A percentile compares a stretch with the other conserved stretches of the same genome.
Conservation (phyloP, 768 basidiomycete genomes). For the Suillus fuscotomentosus region DNA sequence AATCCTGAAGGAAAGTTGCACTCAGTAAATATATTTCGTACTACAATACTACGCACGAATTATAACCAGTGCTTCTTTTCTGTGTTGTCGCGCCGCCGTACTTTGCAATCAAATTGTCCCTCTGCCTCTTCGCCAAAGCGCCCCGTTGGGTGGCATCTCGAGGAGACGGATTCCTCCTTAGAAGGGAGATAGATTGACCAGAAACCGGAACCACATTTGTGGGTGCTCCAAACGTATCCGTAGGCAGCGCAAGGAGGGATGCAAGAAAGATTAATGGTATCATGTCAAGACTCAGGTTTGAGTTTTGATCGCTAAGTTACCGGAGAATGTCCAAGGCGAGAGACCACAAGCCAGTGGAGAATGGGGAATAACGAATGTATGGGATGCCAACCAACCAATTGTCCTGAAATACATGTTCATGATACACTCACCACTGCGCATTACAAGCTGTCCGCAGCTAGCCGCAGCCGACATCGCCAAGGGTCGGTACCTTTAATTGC, state of each 20-base stretch:
- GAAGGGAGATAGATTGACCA: slow-evolving; percentile 22
- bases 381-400: background rate
- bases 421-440: background rate
- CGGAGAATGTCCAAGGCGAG: background rate
- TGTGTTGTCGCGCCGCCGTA: slow-evolving; percentile 36
- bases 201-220: slow-evolving; percentile 2
- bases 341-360: background rate
- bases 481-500: too few relatives aligned
- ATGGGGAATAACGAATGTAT: background rate
- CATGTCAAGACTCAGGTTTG: slow-evolving; percentile 11
- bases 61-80: slow-evolving; percentile 50
- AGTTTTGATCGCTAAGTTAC: background rate
- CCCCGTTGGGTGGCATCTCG: slow-evolving; percentile 11
- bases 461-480: background rate
- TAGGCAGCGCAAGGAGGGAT: slow-evolving; percentile 12
- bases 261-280: slow-evolving; percentile 13
- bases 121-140: slow-evolving; percentile 42
- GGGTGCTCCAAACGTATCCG: slow-evolving; percentile 15
- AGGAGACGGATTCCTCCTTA: slow-evolving; percentile 10
- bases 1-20: slow-evolving; percentile 38
- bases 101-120: slow-evolving; percentile 40
- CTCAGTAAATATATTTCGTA: slow-evolving; percentile 5
- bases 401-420: background rate
- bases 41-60: slow-evolving; percentile 39
- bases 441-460: background rate